Evolutionary conservation across 129 eudicot genomes (phyloP).

Genomic region (Lonicera japonica): DNA sequence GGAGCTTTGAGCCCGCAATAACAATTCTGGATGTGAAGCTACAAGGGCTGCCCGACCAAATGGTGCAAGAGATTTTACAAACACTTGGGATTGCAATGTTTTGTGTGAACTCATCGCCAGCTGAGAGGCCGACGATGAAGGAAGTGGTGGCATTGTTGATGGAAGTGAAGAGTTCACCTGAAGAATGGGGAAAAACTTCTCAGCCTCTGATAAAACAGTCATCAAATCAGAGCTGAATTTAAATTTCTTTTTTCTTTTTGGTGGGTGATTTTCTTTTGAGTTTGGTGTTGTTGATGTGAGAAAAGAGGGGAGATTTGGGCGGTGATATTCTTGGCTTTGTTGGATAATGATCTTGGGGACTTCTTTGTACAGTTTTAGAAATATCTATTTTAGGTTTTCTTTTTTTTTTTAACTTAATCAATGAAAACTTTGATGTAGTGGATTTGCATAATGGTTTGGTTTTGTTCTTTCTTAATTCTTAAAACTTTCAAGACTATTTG

Average conservation of each 20-base stretch:
- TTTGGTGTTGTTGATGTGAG: conserved; percentile 11
- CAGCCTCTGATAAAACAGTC: conserved; percentile 90
- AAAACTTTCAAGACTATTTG: neutral
- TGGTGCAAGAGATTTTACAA: conserved; percentile 93
- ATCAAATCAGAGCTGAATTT: conserved; percentile 48
- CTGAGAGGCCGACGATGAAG: conserved; percentile 87
- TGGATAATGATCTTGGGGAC: conserved; percentile 22
- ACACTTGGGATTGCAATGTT: conserved; percentile 93
- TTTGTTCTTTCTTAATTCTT: conserved; percentile 7
- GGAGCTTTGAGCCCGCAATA: conserved; percentile 83
- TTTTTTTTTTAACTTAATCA: no score
- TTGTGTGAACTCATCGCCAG: conserved; percentile 81
- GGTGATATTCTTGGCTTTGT: conserved; percentile 24
- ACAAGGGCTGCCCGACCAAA: conserved; percentile 74
- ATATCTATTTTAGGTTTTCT: conserved; percentile 6
- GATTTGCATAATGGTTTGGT: conserved; percentile 18
- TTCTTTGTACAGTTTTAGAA: conserved; percentile 39
- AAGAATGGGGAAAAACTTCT: conserved; percentile 80
- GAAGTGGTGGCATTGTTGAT: conserved; percentile 87
- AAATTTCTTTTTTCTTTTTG: conserved; percentile 11
- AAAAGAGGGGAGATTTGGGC: conserved; percentile 19
- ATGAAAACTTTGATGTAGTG: conserved; percentile 11
- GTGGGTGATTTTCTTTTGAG: conserved; percentile 12
- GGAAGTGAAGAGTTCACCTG: conserved; percentile 83
- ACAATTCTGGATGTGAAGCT: conserved; percentile 63